Evolutionary conservation across 2,329 filamentous ascomycete genomes (phyloP), one percentile per base, ranked within the genome.

Genomic region (Metarhizium humberi): DNA sequence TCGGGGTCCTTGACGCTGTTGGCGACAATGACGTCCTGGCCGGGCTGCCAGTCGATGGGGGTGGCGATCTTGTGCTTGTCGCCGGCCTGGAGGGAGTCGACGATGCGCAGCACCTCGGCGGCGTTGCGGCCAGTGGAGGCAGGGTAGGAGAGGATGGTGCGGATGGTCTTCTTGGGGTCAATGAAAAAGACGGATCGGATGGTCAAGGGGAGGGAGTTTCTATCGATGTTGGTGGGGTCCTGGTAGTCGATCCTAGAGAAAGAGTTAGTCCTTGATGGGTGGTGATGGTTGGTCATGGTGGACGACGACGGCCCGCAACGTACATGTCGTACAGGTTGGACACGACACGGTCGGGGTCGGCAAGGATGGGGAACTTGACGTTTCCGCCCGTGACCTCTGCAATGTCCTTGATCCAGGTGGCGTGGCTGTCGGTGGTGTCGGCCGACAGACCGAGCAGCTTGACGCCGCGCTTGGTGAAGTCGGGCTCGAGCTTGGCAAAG

Each of bases 101-200:
- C 75, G 62, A 90, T 85, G 67, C 87, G 85, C 64, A 91, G 82
- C 53, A 92, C 85, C 79, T 91, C 88, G 63, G 83, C 79, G 59
- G 86, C 85, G 79, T 91, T 92, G 69, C 88, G 85, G 73, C 92
- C 92, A 49, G 90, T 95, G 57, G 87, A 92, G 58, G 92, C 91
- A 47, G 92, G 92, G 79, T 96, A 96, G 69, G 88, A 86, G 77
- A 96, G 87, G 71, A 90, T 95, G 70, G 92, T 84, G 65, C 92
- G 87, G 75, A 96, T 94, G 73, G 87, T 92, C 85, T 95, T 96
- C 73, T 83, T 84, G 61, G 91, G 91, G 78, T 96, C 91, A 72
- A 96, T 94, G 75, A 96, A 80, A 57, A 95, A 96, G 69, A 96
- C 92, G 64, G 88, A 90, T 67, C 92, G 90, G 75, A 96, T 95